phyloP scores from a whole-genome alignment of 2,329 filamentous ascomycete species.

The Incumbomyces delicatus region DNA sequence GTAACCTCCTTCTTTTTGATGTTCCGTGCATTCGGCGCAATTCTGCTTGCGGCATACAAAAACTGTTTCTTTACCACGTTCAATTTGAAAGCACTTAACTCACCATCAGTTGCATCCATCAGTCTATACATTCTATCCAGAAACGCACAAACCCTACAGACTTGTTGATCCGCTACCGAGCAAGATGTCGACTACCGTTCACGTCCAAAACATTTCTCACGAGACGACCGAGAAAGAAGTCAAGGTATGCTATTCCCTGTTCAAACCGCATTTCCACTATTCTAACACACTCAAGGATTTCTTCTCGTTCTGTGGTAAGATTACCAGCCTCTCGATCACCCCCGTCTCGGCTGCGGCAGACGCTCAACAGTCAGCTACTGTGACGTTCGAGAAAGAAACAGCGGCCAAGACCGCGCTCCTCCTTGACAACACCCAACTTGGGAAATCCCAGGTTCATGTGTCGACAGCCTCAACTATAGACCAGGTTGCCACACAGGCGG shows the following conservation, averaged over 20 bases:
- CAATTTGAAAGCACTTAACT: no score
- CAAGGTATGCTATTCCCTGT: conserved; percentile 11
- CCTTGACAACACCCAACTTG: conserved; percentile 92
- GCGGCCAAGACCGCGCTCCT: conserved; percentile 95
- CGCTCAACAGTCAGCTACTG: conserved; percentile 71
- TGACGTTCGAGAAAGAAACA: conserved; percentile 94
- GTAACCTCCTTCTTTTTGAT: not conserved
- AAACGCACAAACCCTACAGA: not conserved
- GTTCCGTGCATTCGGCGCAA: no score
- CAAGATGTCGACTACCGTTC: conserved; percentile 54
- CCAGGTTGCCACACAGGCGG: conserved; percentile 51
- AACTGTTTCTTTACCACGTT: no score
- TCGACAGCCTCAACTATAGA: conserved; percentile 59
- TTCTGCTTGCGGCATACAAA: no score
- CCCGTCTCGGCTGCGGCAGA: conserved; percentile 44
- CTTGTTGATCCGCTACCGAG: no score
- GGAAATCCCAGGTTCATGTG: conserved; percentile 66
- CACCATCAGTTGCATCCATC: not conserved
- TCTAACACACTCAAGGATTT: not conserved
- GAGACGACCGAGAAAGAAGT: conserved; percentile 84
- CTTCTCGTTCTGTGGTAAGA: conserved; percentile 63
- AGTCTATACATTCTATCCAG: not conserved
- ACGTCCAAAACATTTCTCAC: conserved; percentile 80
- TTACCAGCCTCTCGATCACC: conserved; percentile 69
- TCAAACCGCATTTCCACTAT: conserved; percentile 36